Evolutionary conservation across 139 green algal species (phyloP).

Genomic region (Gonium pectorale): DNA sequence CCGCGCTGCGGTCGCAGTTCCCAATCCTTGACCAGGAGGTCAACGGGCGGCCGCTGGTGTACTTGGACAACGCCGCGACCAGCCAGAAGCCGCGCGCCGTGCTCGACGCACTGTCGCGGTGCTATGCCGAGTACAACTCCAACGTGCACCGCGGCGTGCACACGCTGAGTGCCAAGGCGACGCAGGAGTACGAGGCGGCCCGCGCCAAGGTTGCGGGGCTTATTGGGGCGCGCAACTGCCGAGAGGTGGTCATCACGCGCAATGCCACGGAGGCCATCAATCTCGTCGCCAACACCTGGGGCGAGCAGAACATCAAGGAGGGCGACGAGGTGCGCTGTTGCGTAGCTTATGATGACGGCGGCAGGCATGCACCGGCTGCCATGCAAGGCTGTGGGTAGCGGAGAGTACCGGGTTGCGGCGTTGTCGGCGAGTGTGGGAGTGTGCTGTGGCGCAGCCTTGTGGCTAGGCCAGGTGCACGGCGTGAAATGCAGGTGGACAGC

Average conservation of each 20-base stretch:
- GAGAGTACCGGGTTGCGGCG: too few species aligned
- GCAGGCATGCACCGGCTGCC: too few species aligned
- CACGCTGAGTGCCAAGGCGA: slow-evolving; percentile 83
- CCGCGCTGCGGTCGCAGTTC: slow-evolving; percentile 76
- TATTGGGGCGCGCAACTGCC: slow-evolving; percentile 77
- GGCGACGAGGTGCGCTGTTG: slow-evolving; percentile 97
- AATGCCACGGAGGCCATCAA: slow-evolving; percentile 98
- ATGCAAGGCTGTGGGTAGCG: too few species aligned
- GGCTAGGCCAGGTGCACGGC: too few species aligned
- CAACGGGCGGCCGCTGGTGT: slow-evolving; percentile 91
- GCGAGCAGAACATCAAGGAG: slow-evolving; percentile 77
- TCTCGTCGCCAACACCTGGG: slow-evolving; percentile 97
- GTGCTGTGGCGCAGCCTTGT: too few species aligned
- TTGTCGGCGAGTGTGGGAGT: too few species aligned
- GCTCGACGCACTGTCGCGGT: slow-evolving; percentile 80
- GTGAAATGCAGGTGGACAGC: too few species aligned
- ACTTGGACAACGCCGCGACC: slow-evolving; percentile 98
- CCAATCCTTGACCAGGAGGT: slow-evolving; percentile 89
- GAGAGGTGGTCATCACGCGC: slow-evolving; percentile 96
- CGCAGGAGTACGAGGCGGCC: slow-evolving; percentile 91
- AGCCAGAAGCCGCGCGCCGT: slow-evolving; percentile 92
- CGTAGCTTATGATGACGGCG: too few species aligned
- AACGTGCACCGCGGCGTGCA: slow-evolving; percentile 98
- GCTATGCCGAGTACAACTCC: slow-evolving; percentile 93
- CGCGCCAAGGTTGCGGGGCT: slow-evolving; percentile 92